Percentiles rank a stretch among this genome's conserved stretches.
Conservation (phyloP, 345 rosid genomes). For the Euphorbia peplus region DNA sequence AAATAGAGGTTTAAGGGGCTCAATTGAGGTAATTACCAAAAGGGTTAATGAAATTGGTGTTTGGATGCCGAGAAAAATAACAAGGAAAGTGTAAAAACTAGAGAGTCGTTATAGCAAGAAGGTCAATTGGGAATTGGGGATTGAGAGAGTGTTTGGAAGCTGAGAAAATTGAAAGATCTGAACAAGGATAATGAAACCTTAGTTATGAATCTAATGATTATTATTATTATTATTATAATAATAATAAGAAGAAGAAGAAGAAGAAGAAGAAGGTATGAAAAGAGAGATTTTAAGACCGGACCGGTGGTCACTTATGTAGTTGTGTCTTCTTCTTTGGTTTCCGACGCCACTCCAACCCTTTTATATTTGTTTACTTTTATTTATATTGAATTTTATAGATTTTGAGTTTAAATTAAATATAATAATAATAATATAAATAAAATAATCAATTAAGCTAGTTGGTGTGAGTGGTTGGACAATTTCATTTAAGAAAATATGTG, state of each 20-base stretch:
- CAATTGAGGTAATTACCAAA: neutral
- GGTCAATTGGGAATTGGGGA: too few species aligned
- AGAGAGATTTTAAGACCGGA: neutral
- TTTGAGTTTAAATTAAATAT: too few species aligned
- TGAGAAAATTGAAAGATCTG: constrained; percentile 7
- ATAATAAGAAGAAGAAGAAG: neutral
- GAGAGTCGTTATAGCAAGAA: too few species aligned
- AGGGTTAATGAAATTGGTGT: neutral
- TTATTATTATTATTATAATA: too few species aligned
- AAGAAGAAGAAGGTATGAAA: neutral
- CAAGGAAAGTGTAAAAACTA: neutral
- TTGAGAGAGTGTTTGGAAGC: constrained; percentile 1
- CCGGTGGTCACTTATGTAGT: neutral
- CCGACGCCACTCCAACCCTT: too few species aligned
- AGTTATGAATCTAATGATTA: too few species aligned
- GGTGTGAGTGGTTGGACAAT: too few species aligned
- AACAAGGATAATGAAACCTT: neutral
- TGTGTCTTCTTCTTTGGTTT: neutral
- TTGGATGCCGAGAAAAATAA: neutral
- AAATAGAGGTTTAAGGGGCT: neutral
- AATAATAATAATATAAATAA: too few species aligned
- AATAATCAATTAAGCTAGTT: too few species aligned
- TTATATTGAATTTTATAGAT: too few species aligned
- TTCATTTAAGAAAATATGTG: too few species aligned
- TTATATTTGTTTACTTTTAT: too few species aligned